phyloP scores from a whole-genome alignment of 768 basidiomycete genomes.

The Megacollybia marginata region DNA sequence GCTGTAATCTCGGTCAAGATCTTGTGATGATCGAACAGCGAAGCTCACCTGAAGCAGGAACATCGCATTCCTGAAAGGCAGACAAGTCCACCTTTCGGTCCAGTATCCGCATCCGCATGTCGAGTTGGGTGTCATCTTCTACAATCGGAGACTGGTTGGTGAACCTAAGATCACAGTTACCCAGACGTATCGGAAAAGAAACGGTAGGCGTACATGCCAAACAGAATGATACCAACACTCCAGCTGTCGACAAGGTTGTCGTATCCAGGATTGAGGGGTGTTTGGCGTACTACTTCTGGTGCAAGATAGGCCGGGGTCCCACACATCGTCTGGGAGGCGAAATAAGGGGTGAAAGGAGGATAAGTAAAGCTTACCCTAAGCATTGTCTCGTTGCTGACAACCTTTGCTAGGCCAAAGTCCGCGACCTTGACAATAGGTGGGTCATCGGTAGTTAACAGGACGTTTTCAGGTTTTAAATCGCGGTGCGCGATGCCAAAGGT shows the following conservation, averaged over 20 bases:
- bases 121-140: slow-evolving; percentile 45
- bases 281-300: slow-evolving; percentile 78
- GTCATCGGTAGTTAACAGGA: slow-evolving; percentile 65
- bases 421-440: slow-evolving; percentile 83
- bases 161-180: slow-evolving; percentile 43
- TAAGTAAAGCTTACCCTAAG: slow-evolving; percentile 45
- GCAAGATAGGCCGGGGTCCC: slow-evolving; percentile 94
- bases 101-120: slow-evolving; percentile 55
- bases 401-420: slow-evolving; percentile 94
- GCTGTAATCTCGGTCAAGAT: slow-evolving; percentile 28
- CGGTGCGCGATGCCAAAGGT: slow-evolving; percentile 79
- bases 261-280: slow-evolving; percentile 58
- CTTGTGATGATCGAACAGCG: not conserved
- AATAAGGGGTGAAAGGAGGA: not conserved
- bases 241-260: slow-evolving; percentile 89
- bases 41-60: too few species aligned
- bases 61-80: too few species aligned
- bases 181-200: not conserved
- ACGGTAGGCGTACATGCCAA: slow-evolving; percentile 55
- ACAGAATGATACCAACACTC: slow-evolving; percentile 94
- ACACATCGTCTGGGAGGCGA: slow-evolving; percentile 70
- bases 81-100: slow-evolving; percentile 50
- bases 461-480: slow-evolving; percentile 92
- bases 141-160: slow-evolving; percentile 75
- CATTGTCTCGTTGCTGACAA: slow-evolving; percentile 74